A percentile compares a stretch with the other conserved stretches of the same genome.
Evolutionary conservation across 2,329 filamentous ascomycete species (phyloP).

Genomic region (Aspergillus fijiensis): DNA sequence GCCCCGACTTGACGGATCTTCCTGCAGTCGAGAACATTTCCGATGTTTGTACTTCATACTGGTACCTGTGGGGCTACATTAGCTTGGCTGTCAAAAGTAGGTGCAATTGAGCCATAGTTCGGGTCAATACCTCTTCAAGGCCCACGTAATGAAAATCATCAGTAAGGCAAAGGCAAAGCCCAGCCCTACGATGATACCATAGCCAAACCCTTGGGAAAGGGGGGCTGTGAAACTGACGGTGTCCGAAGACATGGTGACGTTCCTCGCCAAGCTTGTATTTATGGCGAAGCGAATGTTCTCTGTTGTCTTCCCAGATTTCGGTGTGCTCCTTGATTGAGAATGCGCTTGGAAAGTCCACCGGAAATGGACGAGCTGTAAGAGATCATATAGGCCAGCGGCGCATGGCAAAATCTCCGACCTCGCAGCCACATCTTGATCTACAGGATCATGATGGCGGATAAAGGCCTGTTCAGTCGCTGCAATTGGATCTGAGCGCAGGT

Average conservation of each 20-base stretch:
- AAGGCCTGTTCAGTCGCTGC: background rate
- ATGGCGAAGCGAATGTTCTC: background rate
- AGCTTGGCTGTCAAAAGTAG: background rate
- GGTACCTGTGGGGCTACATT: slow-evolving; percentile 49
- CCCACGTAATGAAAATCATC: slow-evolving; percentile 72
- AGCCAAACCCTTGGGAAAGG: slow-evolving; percentile 64
- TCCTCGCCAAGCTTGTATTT: background rate
- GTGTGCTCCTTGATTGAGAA: background rate
- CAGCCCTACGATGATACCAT: slow-evolving; percentile 74
- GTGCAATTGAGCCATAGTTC: background rate
- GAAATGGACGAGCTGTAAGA: background rate
- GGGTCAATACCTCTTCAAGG: slow-evolving; percentile 57
- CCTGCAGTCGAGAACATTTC: slow-evolving; percentile 92
- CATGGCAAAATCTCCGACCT: slow-evolving; percentile 17
- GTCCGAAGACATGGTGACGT: slow-evolving; percentile 23
- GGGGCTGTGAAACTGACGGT: slow-evolving; percentile 33
- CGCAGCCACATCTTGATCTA: slow-evolving; percentile 18
- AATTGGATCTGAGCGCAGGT: slow-evolving; percentile 4
- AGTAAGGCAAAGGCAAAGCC: slow-evolving; percentile 72
- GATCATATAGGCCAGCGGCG: background rate
- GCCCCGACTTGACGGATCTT: slow-evolving; percentile 81
- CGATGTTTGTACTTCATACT: slow-evolving; percentile 75
- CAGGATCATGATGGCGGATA: background rate
- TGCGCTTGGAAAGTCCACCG: background rate
- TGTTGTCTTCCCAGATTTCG: background rate